Evolutionary conservation across 495 filamentous ascomycete genomes (phyloP), one percentile per base, ranked within the genome.

Genomic region (Penicillium robsamsonii): DNA sequence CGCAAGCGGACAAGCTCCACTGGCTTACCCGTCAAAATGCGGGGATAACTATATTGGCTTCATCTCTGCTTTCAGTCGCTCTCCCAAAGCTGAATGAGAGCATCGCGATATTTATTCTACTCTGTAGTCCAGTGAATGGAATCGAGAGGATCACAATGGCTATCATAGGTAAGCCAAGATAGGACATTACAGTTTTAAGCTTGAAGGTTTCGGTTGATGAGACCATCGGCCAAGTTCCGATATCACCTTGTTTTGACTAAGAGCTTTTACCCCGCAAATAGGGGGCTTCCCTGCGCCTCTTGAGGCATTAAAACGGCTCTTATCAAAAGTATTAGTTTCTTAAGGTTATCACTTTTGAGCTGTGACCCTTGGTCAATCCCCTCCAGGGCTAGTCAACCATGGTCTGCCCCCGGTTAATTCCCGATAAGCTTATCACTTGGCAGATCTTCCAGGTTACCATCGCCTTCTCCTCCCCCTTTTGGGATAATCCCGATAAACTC

Each of bases 381-480:
- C 25, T 27, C n/a, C n/a, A n/a, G n/a, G n/a, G n/a, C n/a, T n/a
- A 25, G 24, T 25, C 24, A 27, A 27, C 25, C 25, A 2, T 27
- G 4, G 31, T n/a, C 33, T n/a, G 2, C 15, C 15, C 15, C 35
- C 35, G 2, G 15, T 8, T 3, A n/a, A n/a, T 38, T 2, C 30
- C 44, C 17, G 65, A 65, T 61, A 59, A 45, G 56, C 66, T 58
- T 64, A 67, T 70, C 67, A 63, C 69, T 72, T 70, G 69, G 69
- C 66, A 56, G 35, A 48, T 35, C 44, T 50, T 17, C 35, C n/a
- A 38, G 35, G 15, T 38, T 66, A 57, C 59, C 45, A 56, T 70
- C 69, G 69, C 69, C 63, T 52, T 63, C 63, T 68, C 63, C 51
- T 70, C 65, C 69, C 65, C 61, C 38, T 66, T 70, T 51, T 0